phyloP scores from a whole-genome alignment of 2,329 filamentous ascomycete genomes.

The Botrytis fragariae region DNA sequence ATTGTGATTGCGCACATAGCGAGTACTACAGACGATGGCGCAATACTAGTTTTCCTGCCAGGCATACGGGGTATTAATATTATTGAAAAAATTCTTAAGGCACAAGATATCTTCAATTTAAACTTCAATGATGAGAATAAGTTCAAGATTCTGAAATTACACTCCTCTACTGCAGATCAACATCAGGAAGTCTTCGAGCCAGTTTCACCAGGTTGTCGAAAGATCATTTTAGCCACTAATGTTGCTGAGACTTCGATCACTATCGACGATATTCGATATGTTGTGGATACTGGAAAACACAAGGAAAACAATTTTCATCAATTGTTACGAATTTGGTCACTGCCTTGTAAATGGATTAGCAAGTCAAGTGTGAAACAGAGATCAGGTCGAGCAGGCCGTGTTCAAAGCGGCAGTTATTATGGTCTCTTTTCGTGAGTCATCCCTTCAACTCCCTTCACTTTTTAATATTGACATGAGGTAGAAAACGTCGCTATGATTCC shows the following conservation, averaged over 20 bases:
- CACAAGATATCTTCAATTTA: slow-evolving; percentile 66
- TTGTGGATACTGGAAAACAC: slow-evolving; percentile 89
- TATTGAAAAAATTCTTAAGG: slow-evolving; percentile 64
- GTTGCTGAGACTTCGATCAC: slow-evolving; percentile 98
- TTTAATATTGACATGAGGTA: slow-evolving; percentile 6
- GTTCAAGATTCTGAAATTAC: slow-evolving; percentile 80
- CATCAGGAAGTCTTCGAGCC: slow-evolving; percentile 83
- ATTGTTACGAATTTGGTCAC: slow-evolving; percentile 81
- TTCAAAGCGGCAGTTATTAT: slow-evolving; percentile 85
- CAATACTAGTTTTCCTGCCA: slow-evolving; percentile 88
- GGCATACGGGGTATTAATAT: slow-evolving; percentile 86
- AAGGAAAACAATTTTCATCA: slow-evolving; percentile 93
- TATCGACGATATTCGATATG: slow-evolving; percentile 90
- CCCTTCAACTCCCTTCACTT: background rate
- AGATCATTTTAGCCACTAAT: slow-evolving; percentile 91
- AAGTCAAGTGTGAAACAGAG: slow-evolving; percentile 89
- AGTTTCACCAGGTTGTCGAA: slow-evolving; percentile 74
- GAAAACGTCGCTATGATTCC: slow-evolving; percentile 70
- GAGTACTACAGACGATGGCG: slow-evolving; percentile 73
- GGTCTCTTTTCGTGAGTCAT: slow-evolving; percentile 77
- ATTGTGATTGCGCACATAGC: slow-evolving; percentile 87
- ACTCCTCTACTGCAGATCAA: slow-evolving; percentile 80
- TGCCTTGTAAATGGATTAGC: slow-evolving; percentile 91
- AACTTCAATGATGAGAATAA: slow-evolving; percentile 65
- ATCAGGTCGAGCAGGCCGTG: slow-evolving; percentile 86